Base-by-base conservation (phyloP, 2,329 filamentous ascomycete genomes). In the Stagonosporopsis tanaceti region DNA sequence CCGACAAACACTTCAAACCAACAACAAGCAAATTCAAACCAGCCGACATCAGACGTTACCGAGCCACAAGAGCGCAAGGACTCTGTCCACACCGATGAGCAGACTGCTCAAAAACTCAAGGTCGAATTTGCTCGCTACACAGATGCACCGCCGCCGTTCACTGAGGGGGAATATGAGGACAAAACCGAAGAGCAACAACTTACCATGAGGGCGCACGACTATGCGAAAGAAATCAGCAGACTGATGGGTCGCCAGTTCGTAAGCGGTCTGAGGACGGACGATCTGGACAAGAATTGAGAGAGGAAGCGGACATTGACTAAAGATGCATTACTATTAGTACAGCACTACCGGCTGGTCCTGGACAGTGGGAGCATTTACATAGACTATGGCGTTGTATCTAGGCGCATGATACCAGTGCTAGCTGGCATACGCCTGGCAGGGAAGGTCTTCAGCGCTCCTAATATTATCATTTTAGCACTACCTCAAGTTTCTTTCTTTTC, bases 161-260 rank as follows among this genome's bases (percentile, higher is more conserved):
- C 62, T 15, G 62, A 67, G 17, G 52, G 64, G 37, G 57, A 66
- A 38, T 70, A 68, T 38, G 62, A 65, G 50, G 60, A 66, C 14
- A 70, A 68, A 61, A 65, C 57, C 15, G 64, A 64, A 25, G 63
- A 70, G n/a, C 59, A 69, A 40, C 54, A 58, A 39, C 47, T 57
- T 2, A 63, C 41, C 30, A 71, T 70, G 66, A 51, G 65, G 6
- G 65, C 63, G 53, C 52, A 48, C 14, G 68, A 71, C 30, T 72
- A 72, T 28, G 64, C 69, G 4, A 68, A 66, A 47, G 66, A 71
- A 58, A 51, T 72, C 2, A 67, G 66, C 28, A 63, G 67, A 48
- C 63, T 67, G 51, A 71, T 72, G 69, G 66, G 67, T 12, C 55
- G 53, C 20, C 69, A 72, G 55, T 47, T 72, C 14, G 64, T 67